Evolutionary conservation across 345 rosid genomes (phyloP).

Genomic region (Reutealis trisperma): DNA sequence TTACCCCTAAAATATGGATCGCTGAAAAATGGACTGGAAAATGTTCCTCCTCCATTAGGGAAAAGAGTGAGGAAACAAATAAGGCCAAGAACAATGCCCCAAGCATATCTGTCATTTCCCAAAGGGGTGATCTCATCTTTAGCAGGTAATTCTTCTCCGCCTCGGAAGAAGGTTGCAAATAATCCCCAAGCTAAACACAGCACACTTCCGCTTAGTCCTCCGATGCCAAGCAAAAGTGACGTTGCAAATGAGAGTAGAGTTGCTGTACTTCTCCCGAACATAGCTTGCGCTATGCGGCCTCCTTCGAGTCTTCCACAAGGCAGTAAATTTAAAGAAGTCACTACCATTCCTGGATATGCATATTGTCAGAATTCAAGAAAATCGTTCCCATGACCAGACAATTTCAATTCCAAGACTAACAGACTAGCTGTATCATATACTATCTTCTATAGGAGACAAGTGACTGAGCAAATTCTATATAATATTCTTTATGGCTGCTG

Average conservation of each 20-base stretch:
- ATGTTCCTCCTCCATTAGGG: constrained; percentile 90
- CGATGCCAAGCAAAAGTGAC: constrained; percentile 70
- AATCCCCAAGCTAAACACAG: constrained; percentile 90
- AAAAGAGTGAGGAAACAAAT: constrained; percentile 90
- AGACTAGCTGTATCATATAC: too few relatives aligned
- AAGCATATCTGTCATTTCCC: constrained; percentile 70
- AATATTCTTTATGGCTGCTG: background rate
- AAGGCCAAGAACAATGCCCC: constrained; percentile 83
- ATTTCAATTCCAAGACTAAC: too few relatives aligned
- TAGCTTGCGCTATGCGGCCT: constrained; percentile 91
- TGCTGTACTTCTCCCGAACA: constrained; percentile 89
- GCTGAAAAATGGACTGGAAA: constrained; percentile 70
- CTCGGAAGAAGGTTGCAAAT: constrained; percentile 88
- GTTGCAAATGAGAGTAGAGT: constrained; percentile 67
- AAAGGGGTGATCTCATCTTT: constrained; percentile 83
- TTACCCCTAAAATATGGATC: constrained; percentile 80
- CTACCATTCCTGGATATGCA: constrained; percentile 77
- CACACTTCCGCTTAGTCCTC: constrained; percentile 88
- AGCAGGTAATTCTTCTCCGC: constrained; percentile 87
- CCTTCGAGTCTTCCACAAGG: constrained; percentile 98
- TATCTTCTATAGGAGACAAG: too few relatives aligned
- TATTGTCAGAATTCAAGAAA: background rate
- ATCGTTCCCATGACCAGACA: too few relatives aligned
- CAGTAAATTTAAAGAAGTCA: constrained; percentile 81
- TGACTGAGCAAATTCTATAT: background rate